phyloP scores from a whole-genome alignment of 768 basidiomycete genomes.

The Tulasnella sp. region DNA sequence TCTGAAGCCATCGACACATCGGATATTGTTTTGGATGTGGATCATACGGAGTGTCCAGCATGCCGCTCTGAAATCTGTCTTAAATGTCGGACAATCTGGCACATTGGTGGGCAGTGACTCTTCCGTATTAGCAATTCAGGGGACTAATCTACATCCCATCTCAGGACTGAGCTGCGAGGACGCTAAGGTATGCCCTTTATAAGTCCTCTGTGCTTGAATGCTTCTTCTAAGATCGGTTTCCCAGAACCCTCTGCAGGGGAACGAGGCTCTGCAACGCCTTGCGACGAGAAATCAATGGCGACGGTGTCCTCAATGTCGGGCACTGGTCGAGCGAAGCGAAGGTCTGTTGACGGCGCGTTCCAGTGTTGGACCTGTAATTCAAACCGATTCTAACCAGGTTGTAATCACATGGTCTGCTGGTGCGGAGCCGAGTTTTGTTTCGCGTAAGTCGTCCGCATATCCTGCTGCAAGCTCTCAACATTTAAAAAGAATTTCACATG shows the following conservation, averaged over 20 bases:
- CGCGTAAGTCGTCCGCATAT: background rate
- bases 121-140: no score
- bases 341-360: background rate
- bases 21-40: constrained; percentile 17
- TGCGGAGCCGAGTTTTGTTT: constrained; percentile 26
- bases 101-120: constrained; percentile 8
- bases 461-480: background rate
- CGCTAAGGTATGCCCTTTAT: background rate
- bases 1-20: constrained; percentile 8
- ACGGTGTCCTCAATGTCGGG: constrained; percentile 29
- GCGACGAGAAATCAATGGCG: constrained; percentile 30
- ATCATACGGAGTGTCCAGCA: constrained; percentile 30
- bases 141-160: background rate
- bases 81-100: constrained; percentile 29
- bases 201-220: no score
- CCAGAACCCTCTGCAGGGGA: constrained; percentile 10
- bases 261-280: background rate
- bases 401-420: constrained; percentile 27
- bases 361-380: background rate
- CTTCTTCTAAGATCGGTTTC: background rate
- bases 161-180: constrained; percentile 21
- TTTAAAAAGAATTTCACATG: background rate
- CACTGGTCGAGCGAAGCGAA: constrained; percentile 12
- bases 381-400: constrained; percentile 10
- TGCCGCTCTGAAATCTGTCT: constrained; percentile 23